These are phyloP conservation scores for Hypoxylon intermedium DNA, from an alignment of 495 filamentous ascomycete species.

Conservation along the genomic window DNA sequence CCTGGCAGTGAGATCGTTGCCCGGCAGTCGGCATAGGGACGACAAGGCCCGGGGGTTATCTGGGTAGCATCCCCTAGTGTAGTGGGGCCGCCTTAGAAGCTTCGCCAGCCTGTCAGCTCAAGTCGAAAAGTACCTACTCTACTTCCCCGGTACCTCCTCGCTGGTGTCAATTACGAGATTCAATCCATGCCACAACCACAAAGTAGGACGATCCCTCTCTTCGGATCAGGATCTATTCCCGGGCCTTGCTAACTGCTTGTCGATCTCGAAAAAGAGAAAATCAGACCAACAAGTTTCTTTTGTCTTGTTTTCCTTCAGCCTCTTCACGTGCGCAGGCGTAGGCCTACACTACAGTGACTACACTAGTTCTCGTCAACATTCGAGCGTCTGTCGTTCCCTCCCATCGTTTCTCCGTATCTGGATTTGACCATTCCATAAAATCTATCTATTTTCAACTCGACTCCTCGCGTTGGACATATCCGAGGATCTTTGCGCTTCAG, in stretches of 20 bases:
- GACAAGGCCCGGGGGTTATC: no score
- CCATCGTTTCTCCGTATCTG: conserved; percentile 8
- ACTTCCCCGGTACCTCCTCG: conserved; percentile 20
- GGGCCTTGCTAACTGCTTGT: conserved; percentile 13
- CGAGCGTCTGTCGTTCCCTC: conserved; percentile 4
- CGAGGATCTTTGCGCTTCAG: no score
- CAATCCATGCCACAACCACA: conserved; percentile 9
- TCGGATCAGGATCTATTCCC: conserved; percentile 21
- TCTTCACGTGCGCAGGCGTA: conserved; percentile 13
- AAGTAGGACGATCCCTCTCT: conserved; percentile 16
- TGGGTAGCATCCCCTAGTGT: no score
- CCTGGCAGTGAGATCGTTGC: conserved; percentile 36
- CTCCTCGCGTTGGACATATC: no score
- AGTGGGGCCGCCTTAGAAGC: conserved; percentile 12
- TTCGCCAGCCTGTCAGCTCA: no score
- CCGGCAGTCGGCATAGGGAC: conserved; percentile 33
- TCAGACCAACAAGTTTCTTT: conserved; percentile 10
- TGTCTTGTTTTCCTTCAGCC: conserved; percentile 9
- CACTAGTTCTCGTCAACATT: conserved; percentile 2
- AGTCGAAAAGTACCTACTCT: conserved; percentile 26
- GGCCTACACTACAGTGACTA: no score
- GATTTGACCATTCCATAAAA: conserved; percentile 2
- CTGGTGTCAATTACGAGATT: conserved; percentile 13
- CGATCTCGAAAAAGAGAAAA: conserved; percentile 6
- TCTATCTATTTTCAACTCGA: no score